These are phyloP conservation scores for Hamamelis virginiana DNA, from an alignment of 164 flowering plant genomes.

Conservation along the genomic window DNA sequence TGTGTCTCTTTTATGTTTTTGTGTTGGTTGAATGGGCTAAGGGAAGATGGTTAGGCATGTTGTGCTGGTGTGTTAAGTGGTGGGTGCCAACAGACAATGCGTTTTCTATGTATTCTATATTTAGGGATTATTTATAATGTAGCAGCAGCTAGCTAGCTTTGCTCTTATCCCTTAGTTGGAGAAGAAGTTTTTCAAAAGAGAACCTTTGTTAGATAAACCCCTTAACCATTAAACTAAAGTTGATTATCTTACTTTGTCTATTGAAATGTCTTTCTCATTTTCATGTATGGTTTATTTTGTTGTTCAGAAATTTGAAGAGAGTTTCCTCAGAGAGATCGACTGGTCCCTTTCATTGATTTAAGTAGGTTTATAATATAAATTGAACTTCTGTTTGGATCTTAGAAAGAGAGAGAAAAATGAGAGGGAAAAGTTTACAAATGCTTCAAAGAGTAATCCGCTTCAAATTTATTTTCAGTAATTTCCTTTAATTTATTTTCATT, in stretches of 20 bases:
- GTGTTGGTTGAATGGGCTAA: not conserved
- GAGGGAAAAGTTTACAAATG: no score
- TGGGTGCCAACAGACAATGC: slow-evolving; percentile 9
- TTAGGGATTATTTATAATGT: not conserved
- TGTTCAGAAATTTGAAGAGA: not conserved
- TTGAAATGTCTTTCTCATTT: no score
- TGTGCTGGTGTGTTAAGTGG: slow-evolving; percentile 4
- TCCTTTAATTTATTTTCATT: no score
- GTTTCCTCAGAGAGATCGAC: no score
- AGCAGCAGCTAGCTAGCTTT: not conserved
- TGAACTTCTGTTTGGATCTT: no score
- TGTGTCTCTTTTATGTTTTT: not conserved
- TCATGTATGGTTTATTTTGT: not conserved
- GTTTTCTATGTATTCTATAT: slow-evolving; percentile 3
- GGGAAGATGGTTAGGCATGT: slow-evolving; percentile 1
- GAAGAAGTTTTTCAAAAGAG: not conserved
- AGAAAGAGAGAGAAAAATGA: no score
- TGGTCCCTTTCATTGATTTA: no score
- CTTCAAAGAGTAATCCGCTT: no score
- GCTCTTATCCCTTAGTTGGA: not conserved
- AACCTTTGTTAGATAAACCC: not conserved
- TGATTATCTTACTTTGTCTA: not conserved
- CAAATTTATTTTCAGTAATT: no score
- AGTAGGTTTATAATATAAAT: no score
- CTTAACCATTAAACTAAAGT: not conserved